Evolutionary conservation across 306 rosid genomes (phyloP).

Genomic region (Chamaecrista fasciculata): DNA sequence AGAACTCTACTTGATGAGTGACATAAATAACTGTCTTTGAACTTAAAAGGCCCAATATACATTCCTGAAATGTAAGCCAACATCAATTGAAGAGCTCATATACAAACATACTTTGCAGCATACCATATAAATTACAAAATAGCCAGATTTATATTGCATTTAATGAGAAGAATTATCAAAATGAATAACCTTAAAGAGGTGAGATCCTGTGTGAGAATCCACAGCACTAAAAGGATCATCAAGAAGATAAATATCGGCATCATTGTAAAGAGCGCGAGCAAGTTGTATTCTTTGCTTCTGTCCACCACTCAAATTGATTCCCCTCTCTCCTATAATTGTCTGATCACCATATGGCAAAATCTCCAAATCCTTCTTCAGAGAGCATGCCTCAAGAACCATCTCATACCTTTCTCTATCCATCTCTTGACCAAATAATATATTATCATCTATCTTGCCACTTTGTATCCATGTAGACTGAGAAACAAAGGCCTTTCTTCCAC

Average conservation of each 20-base stretch:
- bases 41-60: constrained; percentile 53
- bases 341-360: constrained; percentile 79
- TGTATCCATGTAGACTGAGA: constrained; percentile 96
- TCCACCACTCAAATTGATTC: constrained; percentile 96
- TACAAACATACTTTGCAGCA: not conserved
- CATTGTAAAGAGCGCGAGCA: constrained; percentile 83
- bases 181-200: constrained; percentile 66
- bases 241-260: constrained; percentile 82
- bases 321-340: constrained; percentile 85
- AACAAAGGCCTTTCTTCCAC: constrained; percentile 86
- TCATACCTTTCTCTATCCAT: constrained; percentile 79
- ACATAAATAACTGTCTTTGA: constrained; percentile 68
- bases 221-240: constrained; percentile 96
- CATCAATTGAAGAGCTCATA: too few species aligned
- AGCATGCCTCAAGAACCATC: constrained; percentile 79
- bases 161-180: constrained; percentile 7
- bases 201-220: constrained; percentile 95
- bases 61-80: too few species aligned
- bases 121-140: not conserved
- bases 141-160: not conserved
- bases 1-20: constrained; percentile 83
- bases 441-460: constrained; percentile 82
- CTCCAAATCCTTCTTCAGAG: constrained; percentile 76
- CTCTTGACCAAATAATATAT: constrained; percentile 66
- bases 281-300: constrained; percentile 91